Evolutionary conservation across 108 stramenopile genomes (phyloP).

Genomic region (Nannochloropsis gaditana): DNA sequence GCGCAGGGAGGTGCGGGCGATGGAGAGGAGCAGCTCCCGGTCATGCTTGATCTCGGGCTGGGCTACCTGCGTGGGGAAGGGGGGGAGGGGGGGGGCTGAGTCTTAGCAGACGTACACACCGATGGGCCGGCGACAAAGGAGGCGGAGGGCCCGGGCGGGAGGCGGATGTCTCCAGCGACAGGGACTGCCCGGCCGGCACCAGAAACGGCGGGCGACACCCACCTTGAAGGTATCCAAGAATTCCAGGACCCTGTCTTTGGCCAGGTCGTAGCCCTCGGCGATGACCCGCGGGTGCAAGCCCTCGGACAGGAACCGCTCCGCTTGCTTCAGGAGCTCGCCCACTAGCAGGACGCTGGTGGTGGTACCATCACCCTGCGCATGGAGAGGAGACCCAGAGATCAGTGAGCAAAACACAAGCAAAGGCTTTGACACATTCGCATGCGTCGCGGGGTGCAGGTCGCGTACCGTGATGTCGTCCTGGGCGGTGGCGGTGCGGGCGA

Average conservation of each 20-base stretch:
- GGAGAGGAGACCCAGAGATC: neutral
- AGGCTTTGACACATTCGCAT: neutral
- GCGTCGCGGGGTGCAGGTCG: neutral
- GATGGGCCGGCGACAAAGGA: too few relatives aligned
- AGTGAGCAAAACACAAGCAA: neutral
- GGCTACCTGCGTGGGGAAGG: neutral
- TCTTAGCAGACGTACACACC: too few relatives aligned
- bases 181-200: neutral
- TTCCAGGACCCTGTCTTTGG: constrained; percentile 71
- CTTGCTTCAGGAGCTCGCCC: constrained; percentile 92
- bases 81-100: neutral
- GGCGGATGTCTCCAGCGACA: neutral
- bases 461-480: constrained; percentile 51
- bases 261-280: constrained; percentile 91
- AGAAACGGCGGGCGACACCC: neutral
- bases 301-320: constrained; percentile 81
- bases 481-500: constrained; percentile 98
- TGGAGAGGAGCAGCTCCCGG: constrained; percentile 71
- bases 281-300: constrained; percentile 95
- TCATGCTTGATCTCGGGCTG: constrained; percentile 56
- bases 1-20: constrained; percentile 84
- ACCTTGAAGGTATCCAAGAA: constrained; percentile 73
- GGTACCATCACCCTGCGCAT: constrained; percentile 87
- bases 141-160: too few relatives aligned
- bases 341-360: constrained; percentile 89